Conservation (phyloP, 495 filamentous ascomycete species). For the Neurospora tetrasperma region DNA sequence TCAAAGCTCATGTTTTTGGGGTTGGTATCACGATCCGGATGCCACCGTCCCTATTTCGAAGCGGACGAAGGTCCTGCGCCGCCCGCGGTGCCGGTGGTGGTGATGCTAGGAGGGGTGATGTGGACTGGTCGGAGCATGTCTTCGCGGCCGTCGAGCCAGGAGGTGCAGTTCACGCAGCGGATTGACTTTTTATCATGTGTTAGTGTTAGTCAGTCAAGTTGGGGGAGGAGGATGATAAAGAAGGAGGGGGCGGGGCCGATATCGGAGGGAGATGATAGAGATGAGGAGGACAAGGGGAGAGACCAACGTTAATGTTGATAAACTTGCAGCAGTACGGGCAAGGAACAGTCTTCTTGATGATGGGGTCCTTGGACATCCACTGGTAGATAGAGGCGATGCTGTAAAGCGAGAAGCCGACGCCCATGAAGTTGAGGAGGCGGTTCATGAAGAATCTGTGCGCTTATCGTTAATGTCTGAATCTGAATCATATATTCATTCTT, state of each 20-base stretch:
- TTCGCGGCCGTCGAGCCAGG: constrained; percentile 70
- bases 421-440: constrained; percentile 53
- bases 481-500: constrained; percentile 7
- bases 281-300: too few species aligned
- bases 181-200: constrained; percentile 27
- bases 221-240: too few species aligned
- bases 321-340: constrained; percentile 63
- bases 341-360: constrained; percentile 60
- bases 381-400: constrained; percentile 56
- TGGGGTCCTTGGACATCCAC: constrained; percentile 47
- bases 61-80: not conserved
- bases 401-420: constrained; percentile 57
- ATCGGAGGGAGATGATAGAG: not conserved
- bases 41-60: not conserved
- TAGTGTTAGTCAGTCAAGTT: not conserved
- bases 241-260: not conserved
- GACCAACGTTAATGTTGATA: constrained; percentile 52
- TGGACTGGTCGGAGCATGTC: constrained; percentile 20
- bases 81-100: not conserved
- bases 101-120: not conserved
- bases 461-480: not conserved
- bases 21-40: not conserved
- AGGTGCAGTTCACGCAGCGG: constrained; percentile 63
- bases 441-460: constrained; percentile 44
- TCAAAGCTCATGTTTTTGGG: not conserved